Evolutionary conservation across 495 filamentous ascomycete genomes (phyloP).

Genomic region (Neurospora discreta): DNA sequence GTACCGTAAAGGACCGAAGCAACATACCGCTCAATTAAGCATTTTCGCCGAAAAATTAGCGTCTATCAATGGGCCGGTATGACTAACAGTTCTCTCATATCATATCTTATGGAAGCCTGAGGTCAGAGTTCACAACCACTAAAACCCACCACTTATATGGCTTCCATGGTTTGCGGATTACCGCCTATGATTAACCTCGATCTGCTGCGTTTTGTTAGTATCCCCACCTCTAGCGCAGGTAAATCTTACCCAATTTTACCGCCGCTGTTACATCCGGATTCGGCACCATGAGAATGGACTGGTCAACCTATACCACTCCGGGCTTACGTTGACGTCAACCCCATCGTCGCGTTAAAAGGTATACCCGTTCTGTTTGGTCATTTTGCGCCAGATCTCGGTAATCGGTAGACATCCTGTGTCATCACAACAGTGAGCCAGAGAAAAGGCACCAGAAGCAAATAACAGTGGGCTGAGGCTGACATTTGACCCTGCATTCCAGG

Average conservation of each 20-base stretch:
- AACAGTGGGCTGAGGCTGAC: neutral
- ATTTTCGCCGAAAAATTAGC: neutral
- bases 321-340: neutral
- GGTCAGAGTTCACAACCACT: neutral
- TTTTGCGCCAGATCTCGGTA: neutral
- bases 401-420: neutral
- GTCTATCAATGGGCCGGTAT: neutral
- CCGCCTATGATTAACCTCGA: neutral
- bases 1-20: neutral
- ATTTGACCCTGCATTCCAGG: neutral
- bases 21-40: neutral
- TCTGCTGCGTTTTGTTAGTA: neutral
- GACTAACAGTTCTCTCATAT: neutral
- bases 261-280: neutral
- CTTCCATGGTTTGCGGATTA: neutral
- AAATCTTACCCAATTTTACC: neutral
- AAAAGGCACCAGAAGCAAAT: neutral
- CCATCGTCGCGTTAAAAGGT: neutral
- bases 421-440: neutral
- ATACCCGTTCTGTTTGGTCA: neutral
- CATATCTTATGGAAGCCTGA: neutral
- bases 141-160: neutral
- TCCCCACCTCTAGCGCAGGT: neutral
- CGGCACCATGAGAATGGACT: neutral
- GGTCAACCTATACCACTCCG: neutral